phyloP scores from a whole-genome alignment of 805 yeast species.

The Wickerhamomyces chambardii region DNA sequence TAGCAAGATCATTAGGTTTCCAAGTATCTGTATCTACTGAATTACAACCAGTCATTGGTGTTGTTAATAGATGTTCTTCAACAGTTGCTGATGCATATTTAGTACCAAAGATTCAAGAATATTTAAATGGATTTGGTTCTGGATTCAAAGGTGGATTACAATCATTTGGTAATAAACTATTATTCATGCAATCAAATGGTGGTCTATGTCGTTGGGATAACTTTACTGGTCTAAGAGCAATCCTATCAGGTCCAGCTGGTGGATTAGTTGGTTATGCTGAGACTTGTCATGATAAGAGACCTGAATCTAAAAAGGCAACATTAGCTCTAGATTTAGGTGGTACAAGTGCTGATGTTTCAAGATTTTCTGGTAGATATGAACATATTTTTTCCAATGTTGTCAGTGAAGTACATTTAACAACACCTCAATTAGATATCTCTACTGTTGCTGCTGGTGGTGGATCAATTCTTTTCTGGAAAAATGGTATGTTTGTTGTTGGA shows the following conservation, averaged over 20 bases:
- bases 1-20: constrained; percentile 37
- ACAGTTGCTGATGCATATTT: constrained; percentile 26
- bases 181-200: constrained; percentile 46
- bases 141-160: constrained; percentile 10
- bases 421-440: constrained; percentile 22
- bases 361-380: constrained; percentile 16
- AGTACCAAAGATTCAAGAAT: constrained; percentile 23
- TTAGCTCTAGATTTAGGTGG: constrained; percentile 25
- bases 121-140: constrained; percentile 20
- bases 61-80: constrained; percentile 23
- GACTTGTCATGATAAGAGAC: constrained; percentile 29
- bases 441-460: constrained; percentile 22
- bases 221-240: constrained; percentile 38
- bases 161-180: constrained; percentile 27
- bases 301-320: neutral
- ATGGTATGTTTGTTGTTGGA: constrained; percentile 27
- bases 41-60: constrained; percentile 21
- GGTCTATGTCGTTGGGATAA: constrained; percentile 39
- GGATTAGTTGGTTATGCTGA: constrained; percentile 43
- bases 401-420: constrained; percentile 23
- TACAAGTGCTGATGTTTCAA: constrained; percentile 23
- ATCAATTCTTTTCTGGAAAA: constrained; percentile 16
- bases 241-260: constrained; percentile 46
- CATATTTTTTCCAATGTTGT: constrained; percentile 16
- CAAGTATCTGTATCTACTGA: constrained; percentile 22